Evolutionary conservation across 768 basidiomycete species (phyloP).

Genomic region (Leccinellum rugosiceps): DNA sequence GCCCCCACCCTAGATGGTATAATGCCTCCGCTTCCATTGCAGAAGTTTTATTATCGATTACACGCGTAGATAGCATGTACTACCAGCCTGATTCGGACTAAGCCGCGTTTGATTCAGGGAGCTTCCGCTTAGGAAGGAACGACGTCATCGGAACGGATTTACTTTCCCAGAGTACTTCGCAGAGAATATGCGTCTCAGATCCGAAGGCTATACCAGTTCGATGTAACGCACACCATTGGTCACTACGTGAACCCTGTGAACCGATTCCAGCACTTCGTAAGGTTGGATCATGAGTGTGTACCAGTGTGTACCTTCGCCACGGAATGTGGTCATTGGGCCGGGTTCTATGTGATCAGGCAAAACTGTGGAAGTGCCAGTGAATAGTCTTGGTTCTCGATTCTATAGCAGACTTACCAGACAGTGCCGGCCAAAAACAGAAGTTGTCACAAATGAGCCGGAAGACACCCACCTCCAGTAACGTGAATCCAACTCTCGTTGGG

Average conservation of each 20-base stretch:
- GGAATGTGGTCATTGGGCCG: too few relatives aligned
- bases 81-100: too few relatives aligned
- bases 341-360: neutral
- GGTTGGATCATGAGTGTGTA: neutral
- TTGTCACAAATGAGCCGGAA: too few relatives aligned
- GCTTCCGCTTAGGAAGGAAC: neutral
- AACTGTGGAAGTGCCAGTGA: neutral
- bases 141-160: neutral
- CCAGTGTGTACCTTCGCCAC: too few relatives aligned
- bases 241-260: neutral
- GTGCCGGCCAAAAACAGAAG: neutral
- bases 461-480: too few relatives aligned
- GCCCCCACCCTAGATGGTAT: too few relatives aligned
- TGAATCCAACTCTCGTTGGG: too few relatives aligned
- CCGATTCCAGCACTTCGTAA: neutral
- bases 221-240: neutral
- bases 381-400: neutral
- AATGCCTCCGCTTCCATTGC: too few relatives aligned
- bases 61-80: too few relatives aligned
- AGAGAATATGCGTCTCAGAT: neutral
- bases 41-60: too few relatives aligned
- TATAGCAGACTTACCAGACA: neutral
- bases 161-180: neutral
- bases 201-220: too few relatives aligned
- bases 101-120: neutral